Evolutionary conservation across 257 asterid species (phyloP).

Genomic region (Solanum dulcamara): DNA sequence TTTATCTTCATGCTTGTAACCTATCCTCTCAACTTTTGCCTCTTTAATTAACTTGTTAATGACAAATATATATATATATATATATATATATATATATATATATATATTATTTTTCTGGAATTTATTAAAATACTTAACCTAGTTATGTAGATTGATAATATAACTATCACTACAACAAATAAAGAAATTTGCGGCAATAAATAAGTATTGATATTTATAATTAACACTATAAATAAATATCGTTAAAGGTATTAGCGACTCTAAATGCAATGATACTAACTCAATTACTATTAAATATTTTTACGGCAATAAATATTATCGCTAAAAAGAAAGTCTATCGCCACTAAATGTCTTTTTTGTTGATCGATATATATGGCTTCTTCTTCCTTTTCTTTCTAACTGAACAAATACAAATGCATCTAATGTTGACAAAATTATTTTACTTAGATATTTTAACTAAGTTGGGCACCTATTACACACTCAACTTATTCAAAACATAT

Average conservation of each 20-base stretch:
- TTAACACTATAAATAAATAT: too few relatives aligned
- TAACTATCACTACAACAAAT: not conserved
- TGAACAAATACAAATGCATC: too few relatives aligned
- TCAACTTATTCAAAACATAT: too few relatives aligned
- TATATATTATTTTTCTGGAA: not conserved
- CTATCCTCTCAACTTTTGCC: too few relatives aligned
- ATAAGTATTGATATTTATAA: not conserved
- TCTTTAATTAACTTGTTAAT: too few relatives aligned
- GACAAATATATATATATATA: too few relatives aligned
- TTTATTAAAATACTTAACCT: not conserved
- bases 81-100: too few relatives aligned
- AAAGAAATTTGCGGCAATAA: not conserved
- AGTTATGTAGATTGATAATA: not conserved
- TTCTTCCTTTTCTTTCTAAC: not conserved
- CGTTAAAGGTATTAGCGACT: fast-evolving
- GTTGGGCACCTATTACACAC: not conserved
- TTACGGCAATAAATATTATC: not conserved
- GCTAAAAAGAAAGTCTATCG: too few relatives aligned
- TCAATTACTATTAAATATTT: not conserved
- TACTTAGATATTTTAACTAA: too few relatives aligned
- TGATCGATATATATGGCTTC: not conserved
- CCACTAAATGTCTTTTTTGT: not conserved
- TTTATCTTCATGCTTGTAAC: too few relatives aligned
- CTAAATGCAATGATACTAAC: too few relatives aligned
- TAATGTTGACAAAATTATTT: not conserved